phyloP scores from a whole-genome alignment of 1,284 basidiomycete genomes.

The Trametes pubescens region DNA sequence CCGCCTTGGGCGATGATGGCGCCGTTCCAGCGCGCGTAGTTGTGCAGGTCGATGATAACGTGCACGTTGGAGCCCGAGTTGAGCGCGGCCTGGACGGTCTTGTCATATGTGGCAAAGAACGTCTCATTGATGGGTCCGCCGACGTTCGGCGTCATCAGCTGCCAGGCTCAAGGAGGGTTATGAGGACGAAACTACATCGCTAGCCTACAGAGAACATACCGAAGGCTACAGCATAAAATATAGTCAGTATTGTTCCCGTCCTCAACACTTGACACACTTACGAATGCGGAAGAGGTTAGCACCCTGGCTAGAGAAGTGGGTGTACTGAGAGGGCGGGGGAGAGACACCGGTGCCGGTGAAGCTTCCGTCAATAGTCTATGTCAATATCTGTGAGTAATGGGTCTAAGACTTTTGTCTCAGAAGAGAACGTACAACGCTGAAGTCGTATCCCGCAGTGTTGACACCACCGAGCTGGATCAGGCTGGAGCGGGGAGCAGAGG shows the following conservation, averaged over 20 bases:
- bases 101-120: slow-evolving; percentile 53
- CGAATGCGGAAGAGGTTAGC: slow-evolving; percentile 58
- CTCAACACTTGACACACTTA: slow-evolving; percentile 30
- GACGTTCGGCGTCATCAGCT: slow-evolving; percentile 58
- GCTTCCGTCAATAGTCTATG: slow-evolving; percentile 51
- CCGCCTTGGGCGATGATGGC: slow-evolving; percentile 61
- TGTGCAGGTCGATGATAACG: slow-evolving; percentile 64
- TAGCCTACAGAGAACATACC: slow-evolving; percentile 37
- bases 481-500: slow-evolving; percentile 30
- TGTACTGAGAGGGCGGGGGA: slow-evolving; percentile 51
- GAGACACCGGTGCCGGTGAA: slow-evolving; percentile 48
- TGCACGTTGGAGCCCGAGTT: slow-evolving; percentile 50
- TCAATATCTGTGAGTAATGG: neutral
- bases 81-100: slow-evolving; percentile 58
- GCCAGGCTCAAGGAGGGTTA: slow-evolving; percentile 50
- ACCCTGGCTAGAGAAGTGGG: slow-evolving; percentile 54
- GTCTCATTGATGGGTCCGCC: slow-evolving; percentile 54
- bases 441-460: slow-evolving; percentile 49
- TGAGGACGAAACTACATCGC: neutral
- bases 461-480: slow-evolving; percentile 53
- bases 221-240: slow-evolving; percentile 35
- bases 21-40: slow-evolving; percentile 61
- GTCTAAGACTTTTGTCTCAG: neutral
- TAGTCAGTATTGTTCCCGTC: neutral
- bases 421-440: slow-evolving; percentile 43